Evolutionary conservation across 2,329 filamentous ascomycete species (phyloP).

Genomic region (Tetracladium maxilliforme): DNA sequence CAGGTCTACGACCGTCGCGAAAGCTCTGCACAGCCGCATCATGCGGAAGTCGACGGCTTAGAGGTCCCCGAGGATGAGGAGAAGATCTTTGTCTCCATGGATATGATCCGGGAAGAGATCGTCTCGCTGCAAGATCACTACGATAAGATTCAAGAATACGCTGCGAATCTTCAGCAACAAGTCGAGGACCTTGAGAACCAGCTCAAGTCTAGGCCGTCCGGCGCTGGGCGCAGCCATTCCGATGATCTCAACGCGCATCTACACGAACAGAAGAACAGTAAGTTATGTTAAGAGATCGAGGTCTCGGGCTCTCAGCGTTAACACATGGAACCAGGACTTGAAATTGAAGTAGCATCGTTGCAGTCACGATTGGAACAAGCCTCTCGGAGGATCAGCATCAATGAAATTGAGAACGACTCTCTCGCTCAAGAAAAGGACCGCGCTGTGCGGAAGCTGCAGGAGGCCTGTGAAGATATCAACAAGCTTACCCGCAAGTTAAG

Average conservation of each 20-base stretch:
- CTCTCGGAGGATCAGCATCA: constrained; percentile 45
- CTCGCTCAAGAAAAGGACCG: constrained; percentile 50
- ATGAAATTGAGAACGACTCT: constrained; percentile 47
- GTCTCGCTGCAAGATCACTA: constrained; percentile 37
- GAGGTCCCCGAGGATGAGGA: constrained; percentile 47
- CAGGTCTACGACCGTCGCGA: constrained; percentile 13
- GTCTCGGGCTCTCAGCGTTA: background rate
- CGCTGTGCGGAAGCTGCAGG: constrained; percentile 44
- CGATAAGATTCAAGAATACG: constrained; percentile 32
- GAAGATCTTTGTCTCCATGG: constrained; percentile 43
- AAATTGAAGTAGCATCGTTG: constrained; percentile 42
- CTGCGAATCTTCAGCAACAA: constrained; percentile 17
- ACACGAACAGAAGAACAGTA: constrained; percentile 38
- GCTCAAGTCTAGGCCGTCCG: too few relatives aligned
- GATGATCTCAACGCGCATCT: constrained; percentile 31
- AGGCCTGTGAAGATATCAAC: constrained; percentile 42
- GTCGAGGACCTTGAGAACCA: constrained; percentile 22
- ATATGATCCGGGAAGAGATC: constrained; percentile 41
- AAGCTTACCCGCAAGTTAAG: constrained; percentile 17
- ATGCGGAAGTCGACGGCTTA: constrained; percentile 34
- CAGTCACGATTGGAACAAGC: constrained; percentile 46
- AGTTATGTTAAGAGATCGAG: constrained; percentile 13
- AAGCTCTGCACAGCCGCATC: constrained; percentile 15
- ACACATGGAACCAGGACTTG: constrained; percentile 27
- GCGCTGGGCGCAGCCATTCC: constrained; percentile 19